Conservation (phyloP, 352 stramenopile genomes). For the Phytophthora cajani region DNA sequence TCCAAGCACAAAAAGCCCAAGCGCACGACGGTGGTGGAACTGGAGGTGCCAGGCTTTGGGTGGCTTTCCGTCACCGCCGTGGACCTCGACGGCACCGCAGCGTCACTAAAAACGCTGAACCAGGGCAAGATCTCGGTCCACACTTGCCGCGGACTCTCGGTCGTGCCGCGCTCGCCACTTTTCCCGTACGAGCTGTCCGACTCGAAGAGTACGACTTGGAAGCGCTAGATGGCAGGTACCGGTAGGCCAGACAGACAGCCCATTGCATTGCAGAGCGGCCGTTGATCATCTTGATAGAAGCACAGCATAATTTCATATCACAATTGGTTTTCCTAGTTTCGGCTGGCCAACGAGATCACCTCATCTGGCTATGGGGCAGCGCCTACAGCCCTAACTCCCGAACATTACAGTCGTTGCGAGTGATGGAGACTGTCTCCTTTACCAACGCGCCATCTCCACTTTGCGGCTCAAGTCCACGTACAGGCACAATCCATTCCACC, state of each 20-base stretch:
- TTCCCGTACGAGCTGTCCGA: constrained; percentile 85
- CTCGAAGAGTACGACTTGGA: constrained; percentile 81
- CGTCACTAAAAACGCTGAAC: constrained; percentile 68
- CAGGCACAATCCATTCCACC: constrained; percentile 28
- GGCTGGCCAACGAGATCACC: neutral
- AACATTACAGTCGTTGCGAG: constrained; percentile 15
- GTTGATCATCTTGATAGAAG: constrained; percentile 25
- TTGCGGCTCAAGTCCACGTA: neutral
- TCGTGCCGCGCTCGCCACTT: constrained; percentile 63
- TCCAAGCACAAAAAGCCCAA: constrained; percentile 85
- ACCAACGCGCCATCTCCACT: constrained; percentile 1
- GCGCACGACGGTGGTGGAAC: constrained; percentile 78
- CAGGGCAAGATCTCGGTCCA: constrained; percentile 69
- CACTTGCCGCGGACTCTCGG: constrained; percentile 67
- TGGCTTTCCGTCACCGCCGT: constrained; percentile 83
- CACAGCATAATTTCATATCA: constrained; percentile 24
- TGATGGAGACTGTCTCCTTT: constrained; percentile 24
- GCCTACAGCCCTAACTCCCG: constrained; percentile 1
- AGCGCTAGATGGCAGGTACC: constrained; percentile 44
- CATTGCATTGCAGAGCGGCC: neutral
- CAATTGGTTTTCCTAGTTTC: constrained; percentile 7
- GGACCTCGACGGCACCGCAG: constrained; percentile 76
- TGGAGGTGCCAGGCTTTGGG: constrained; percentile 82
- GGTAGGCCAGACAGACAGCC: neutral
- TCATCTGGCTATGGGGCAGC: constrained; percentile 3